Base-by-base conservation (phyloP, 352 stramenopile species). In the Pythium rhizo-oryzae region DNA sequence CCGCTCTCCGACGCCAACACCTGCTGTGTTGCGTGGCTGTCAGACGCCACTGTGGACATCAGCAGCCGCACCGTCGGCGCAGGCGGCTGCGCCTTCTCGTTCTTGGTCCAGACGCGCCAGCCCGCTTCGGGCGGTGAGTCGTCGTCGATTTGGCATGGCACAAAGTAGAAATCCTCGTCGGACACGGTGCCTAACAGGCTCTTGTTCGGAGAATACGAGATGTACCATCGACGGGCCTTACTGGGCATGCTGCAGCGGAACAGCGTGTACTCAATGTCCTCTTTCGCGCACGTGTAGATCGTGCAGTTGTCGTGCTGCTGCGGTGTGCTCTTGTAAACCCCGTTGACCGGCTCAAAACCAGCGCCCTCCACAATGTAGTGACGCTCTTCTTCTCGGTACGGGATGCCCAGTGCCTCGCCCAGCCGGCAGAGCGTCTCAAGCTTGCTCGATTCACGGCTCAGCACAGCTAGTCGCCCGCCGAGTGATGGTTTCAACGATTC, bases 161-260 rank as follows among this genome's bases (percentile, higher is more conserved):
- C 86, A 72, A 93, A 95, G 67, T 96, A 96, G 61, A 85, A 96
- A 55, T 96, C 89, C 59, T 94, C 89, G 63, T 96, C 89, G 33
- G 85, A 91, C 72, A 92, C 84, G 21, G 89, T 96, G 35, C 89
- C 89, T 30, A 95, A 77, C 28, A 93, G 71, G 47, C 79, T 93
- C 66, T 91, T 92, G 82, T 96, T 93, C 8, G 86, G 84, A 24
- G 97, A 98, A 75, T 99, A 97, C 52, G 93, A 98, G 60, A 99
- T 97, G 77, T 99, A 99, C 97, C 97, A 99, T 74, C 97, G 98
- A 62, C 98, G 97, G 44, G 97, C 89, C 66, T 99, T 98, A 67
- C 92, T 98, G 15, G 97, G 91, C 97, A 99, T 99, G 56, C 90
- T 97, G 74, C 97, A 99, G n/a, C 96, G 92, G 77, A 99, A 99